Percentiles rank a stretch among this genome's conserved stretches.
phyloP scores from a whole-genome alignment of 805 yeast species.

The Komagataella ulmi region DNA sequence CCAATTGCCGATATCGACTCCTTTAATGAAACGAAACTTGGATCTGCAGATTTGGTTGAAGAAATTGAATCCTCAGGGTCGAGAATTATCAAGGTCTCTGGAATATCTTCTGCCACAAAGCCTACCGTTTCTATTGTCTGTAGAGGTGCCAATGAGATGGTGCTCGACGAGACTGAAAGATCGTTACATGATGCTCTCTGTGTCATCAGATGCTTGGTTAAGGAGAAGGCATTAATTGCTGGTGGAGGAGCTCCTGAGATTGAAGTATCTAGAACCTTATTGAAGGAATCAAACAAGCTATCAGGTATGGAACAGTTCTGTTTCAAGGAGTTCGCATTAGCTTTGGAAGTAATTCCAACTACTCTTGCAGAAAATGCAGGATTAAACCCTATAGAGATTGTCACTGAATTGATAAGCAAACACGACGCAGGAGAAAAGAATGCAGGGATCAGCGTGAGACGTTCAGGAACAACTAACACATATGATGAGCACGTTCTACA shows the following conservation, averaged over 20 bases:
- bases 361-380: constrained; percentile 95
- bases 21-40: constrained; percentile 87
- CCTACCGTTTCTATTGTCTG: constrained; percentile 83
- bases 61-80: constrained; percentile 85
- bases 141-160: constrained; percentile 87
- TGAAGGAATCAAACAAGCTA: constrained; percentile 56
- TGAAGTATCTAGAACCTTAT: constrained; percentile 66
- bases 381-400: constrained; percentile 78
- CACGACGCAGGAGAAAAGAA: constrained; percentile 85
- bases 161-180: constrained; percentile 93
- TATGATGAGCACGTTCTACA: constrained; percentile 90
- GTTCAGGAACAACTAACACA: constrained; percentile 87
- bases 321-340: constrained; percentile 84
- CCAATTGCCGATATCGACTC: constrained; percentile 94
- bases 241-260: constrained; percentile 99
- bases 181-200: constrained; percentile 96
- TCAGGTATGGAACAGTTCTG: constrained; percentile 86
- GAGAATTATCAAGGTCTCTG: constrained; percentile 78
- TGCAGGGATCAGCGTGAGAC: constrained; percentile 93
- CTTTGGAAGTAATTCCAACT: constrained; percentile 86
- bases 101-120: constrained; percentile 43
- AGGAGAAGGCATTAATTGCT: constrained; percentile 81
- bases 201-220: constrained; percentile 79
- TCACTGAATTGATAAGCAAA: constrained; percentile 80
- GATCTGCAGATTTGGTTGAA: constrained; percentile 84